phyloP scores from a whole-genome alignment of 495 filamentous ascomycete species.

The Daldinia grandis region DNA sequence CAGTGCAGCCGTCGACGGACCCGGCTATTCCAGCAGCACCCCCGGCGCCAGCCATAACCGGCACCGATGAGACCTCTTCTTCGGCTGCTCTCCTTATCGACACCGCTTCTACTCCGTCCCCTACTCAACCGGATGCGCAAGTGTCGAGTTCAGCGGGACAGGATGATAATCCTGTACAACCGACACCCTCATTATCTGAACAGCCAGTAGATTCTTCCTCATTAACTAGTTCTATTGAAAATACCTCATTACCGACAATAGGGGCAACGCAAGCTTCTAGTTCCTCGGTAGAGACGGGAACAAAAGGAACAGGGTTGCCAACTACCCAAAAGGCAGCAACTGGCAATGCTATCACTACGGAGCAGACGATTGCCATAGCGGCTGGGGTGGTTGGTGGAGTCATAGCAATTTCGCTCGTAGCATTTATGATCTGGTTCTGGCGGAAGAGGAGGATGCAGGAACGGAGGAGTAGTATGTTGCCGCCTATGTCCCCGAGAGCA shows the following conservation, averaged over 20 bases:
- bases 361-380: conserved; percentile 55
- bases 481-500: conserved; percentile 51
- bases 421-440: conserved; percentile 59
- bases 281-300: conserved; percentile 25
- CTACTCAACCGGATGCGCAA: neutral
- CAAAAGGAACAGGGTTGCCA: conserved; percentile 16
- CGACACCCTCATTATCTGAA: neutral
- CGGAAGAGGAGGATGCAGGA: conserved; percentile 50
- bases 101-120: conserved; percentile 1
- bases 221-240: conserved; percentile 5
- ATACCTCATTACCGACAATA: conserved; percentile 2
- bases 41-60: neutral
- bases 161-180: neutral
- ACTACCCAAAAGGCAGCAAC: conserved; percentile 24
- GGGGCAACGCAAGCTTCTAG: conserved; percentile 17
- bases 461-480: conserved; percentile 55
- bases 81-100: neutral
- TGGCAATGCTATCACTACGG: conserved; percentile 40
- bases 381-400: conserved; percentile 61
- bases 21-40: neutral
- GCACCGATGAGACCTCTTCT: neutral
- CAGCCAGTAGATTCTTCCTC: conserved; percentile 3
- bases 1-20: neutral
- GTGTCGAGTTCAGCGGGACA: neutral
- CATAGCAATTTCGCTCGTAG: conserved; percentile 54